phyloP scores from a whole-genome alignment of 768 basidiomycete species.

The Boletus rubroflammeus region DNA sequence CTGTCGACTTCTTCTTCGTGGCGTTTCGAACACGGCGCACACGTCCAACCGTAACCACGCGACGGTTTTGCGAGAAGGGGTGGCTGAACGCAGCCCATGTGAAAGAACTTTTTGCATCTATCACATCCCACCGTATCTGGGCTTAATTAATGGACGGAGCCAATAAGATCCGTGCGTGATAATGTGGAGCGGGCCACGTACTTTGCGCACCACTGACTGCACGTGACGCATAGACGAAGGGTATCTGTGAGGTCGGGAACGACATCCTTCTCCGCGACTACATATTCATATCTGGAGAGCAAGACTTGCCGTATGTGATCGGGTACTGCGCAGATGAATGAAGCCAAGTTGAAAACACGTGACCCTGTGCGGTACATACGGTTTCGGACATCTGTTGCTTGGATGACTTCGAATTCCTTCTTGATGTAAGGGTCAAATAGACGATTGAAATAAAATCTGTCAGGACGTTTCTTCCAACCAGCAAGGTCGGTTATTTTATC shows the following conservation, averaged over 20 bases:
- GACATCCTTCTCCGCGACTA: conserved; percentile 92
- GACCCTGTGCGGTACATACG: conserved; percentile 48
- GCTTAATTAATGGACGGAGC: conserved; percentile 40
- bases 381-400: conserved; percentile 81
- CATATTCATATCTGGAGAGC: conserved; percentile 84
- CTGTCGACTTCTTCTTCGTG: conserved; percentile 86
- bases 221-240: conserved; percentile 81
- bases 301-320: conserved; percentile 76
- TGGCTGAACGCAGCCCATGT: conserved; percentile 92
- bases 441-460: conserved; percentile 94
- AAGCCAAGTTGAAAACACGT: conserved; percentile 17
- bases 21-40: conserved; percentile 84
- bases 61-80: conserved; percentile 89
- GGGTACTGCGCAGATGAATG: conserved; percentile 55
- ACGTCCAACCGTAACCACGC: conserved; percentile 96
- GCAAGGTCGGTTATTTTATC: conserved; percentile 93
- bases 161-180: conserved; percentile 18
- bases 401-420: conserved; percentile 95
- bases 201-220: conserved; percentile 87
- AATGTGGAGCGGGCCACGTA: conserved; percentile 38
- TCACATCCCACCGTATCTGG: conserved; percentile 86
- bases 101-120: conserved; percentile 89
- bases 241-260: conserved; percentile 86
- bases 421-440: conserved; percentile 98
- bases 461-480: conserved; percentile 90